A percentile compares a stretch with the other conserved stretches of the same genome.
These are phyloP conservation scores for Coemansia interrupta DNA, from an alignment of 192 early-diverging fungal species.

Conservation along the genomic window DNA sequence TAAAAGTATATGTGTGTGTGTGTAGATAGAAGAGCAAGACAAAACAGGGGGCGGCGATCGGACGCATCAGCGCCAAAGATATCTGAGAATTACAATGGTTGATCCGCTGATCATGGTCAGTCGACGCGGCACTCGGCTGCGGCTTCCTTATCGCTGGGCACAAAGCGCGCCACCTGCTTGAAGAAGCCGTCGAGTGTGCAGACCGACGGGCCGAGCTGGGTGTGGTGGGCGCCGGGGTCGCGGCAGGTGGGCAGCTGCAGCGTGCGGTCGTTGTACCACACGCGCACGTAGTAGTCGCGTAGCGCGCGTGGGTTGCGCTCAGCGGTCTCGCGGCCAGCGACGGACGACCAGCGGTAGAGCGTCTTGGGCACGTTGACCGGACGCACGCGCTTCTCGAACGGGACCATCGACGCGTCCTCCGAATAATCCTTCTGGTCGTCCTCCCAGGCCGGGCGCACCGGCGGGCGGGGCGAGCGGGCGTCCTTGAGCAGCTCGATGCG, in stretches of 20 bases:
- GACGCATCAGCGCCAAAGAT: background rate
- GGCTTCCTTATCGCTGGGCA: slow-evolving; percentile 26
- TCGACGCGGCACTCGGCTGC: slow-evolving; percentile 6
- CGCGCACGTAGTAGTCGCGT: slow-evolving; percentile 50
- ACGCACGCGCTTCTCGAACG: slow-evolving; percentile 27
- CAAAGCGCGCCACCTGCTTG: slow-evolving; percentile 42
- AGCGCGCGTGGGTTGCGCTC: slow-evolving; percentile 26
- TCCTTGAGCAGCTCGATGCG: slow-evolving; percentile 49
- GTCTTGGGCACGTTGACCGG: slow-evolving; percentile 32
- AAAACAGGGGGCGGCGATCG: background rate
- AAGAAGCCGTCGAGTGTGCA: slow-evolving; percentile 54
- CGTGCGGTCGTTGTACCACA: slow-evolving; percentile 45
- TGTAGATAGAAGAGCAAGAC: background rate
- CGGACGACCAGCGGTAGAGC: slow-evolving; percentile 32
- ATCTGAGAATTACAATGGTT: no score
- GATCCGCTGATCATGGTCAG: background rate
- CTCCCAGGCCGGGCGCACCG: slow-evolving; percentile 33
- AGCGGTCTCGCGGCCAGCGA: background rate
- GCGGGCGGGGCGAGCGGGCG: slow-evolving; percentile 20
- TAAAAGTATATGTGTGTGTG: no score
- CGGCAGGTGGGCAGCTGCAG: slow-evolving; percentile 44
- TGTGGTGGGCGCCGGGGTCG: slow-evolving; percentile 48
- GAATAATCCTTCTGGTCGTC: slow-evolving; percentile 23
- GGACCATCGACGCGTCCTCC: slow-evolving; percentile 17
- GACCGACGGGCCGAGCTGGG: slow-evolving; percentile 25